These are phyloP conservation scores for Cercospora sp. DNA, from an alignment of 2,329 filamentous ascomycete species.

Conservation along the genomic window DNA sequence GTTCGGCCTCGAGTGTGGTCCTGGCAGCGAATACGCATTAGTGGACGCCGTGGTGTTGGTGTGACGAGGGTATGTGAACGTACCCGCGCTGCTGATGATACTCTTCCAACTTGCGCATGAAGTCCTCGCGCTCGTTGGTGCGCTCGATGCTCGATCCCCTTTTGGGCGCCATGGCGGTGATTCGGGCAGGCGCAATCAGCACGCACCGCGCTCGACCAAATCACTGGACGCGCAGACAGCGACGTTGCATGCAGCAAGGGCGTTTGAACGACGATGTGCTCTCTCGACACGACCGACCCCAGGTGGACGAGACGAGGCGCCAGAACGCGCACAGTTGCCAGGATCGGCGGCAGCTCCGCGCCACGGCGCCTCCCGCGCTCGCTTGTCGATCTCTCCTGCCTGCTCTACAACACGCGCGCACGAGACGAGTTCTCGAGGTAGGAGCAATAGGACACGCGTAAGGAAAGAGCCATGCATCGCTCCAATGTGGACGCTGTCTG, in stretches of 20 bases:
- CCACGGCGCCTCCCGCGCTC: background rate
- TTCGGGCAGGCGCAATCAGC: constrained; percentile 1
- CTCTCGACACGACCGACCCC: background rate
- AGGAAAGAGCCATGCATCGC: background rate
- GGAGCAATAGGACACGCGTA: background rate
- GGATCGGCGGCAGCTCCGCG: constrained; percentile 1
- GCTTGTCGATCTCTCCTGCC: background rate
- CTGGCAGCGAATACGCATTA: constrained; percentile 41
- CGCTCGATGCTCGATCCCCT: constrained; percentile 51
- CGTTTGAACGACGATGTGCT: background rate
- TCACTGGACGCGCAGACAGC: background rate
- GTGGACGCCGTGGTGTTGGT: background rate
- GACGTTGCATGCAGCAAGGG: background rate
- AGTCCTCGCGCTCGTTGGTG: constrained; percentile 70
- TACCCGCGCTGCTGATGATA: constrained; percentile 78
- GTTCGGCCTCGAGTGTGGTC: constrained; percentile 75
- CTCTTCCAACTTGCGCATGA: constrained; percentile 69
- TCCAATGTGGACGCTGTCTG: background rate
- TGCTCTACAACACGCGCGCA: background rate
- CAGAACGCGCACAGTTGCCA: background rate
- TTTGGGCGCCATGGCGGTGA: constrained; percentile 46
- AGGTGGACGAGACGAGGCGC: constrained; percentile 2
- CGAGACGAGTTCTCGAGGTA: background rate
- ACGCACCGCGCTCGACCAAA: background rate
- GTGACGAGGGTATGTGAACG: constrained; percentile 27